Percentiles rank a stretch among this genome's conserved stretches.
These are phyloP conservation scores for Irpex sp. DNA, from an alignment of 1,284 basidiomycete species.

Conservation along the genomic window DNA sequence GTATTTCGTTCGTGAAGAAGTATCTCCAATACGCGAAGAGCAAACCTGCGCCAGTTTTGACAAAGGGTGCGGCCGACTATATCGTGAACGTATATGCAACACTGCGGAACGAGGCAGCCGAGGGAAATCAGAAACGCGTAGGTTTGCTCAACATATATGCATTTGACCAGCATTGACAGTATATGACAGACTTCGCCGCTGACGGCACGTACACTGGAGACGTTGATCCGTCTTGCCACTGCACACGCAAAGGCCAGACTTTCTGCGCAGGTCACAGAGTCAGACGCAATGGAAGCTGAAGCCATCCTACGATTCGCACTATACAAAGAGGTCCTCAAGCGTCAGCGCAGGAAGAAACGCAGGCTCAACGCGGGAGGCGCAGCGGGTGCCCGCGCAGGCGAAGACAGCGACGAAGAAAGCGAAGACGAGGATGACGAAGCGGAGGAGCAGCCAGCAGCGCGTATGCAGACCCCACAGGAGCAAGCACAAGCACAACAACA, in stretches of 20 bases:
- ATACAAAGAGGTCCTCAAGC: conserved; percentile 95
- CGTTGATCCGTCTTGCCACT: conserved; percentile 95
- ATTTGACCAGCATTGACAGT: not conserved
- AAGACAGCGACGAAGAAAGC: conserved; percentile 44
- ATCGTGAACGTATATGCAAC: conserved; percentile 93
- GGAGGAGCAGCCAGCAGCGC: conserved; percentile 47
- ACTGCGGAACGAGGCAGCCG: conserved; percentile 90
- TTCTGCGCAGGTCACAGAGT: conserved; percentile 80
- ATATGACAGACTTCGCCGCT: conserved; percentile 83
- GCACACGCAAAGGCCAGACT: conserved; percentile 97
- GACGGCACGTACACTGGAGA: conserved; percentile 98
- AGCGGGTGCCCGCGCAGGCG: conserved; percentile 31
- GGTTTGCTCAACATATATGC: conserved; percentile 18
- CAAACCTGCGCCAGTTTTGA: conserved; percentile 80
- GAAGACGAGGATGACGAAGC: conserved; percentile 50
- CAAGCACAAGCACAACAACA: conserved; percentile 33
- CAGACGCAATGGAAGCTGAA: conserved; percentile 90
- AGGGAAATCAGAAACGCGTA: conserved; percentile 88
- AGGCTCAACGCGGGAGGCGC: conserved; percentile 65
- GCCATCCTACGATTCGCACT: conserved; percentile 96
- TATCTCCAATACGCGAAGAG: conserved; percentile 98
- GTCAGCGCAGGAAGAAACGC: conserved; percentile 67
- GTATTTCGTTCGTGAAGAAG: conserved; percentile 95
- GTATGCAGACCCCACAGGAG: conserved; percentile 36
- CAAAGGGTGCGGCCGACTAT: conserved; percentile 91